Base-by-base conservation (phyloP, 306 rosid species). In the Quercus mongolica region DNA sequence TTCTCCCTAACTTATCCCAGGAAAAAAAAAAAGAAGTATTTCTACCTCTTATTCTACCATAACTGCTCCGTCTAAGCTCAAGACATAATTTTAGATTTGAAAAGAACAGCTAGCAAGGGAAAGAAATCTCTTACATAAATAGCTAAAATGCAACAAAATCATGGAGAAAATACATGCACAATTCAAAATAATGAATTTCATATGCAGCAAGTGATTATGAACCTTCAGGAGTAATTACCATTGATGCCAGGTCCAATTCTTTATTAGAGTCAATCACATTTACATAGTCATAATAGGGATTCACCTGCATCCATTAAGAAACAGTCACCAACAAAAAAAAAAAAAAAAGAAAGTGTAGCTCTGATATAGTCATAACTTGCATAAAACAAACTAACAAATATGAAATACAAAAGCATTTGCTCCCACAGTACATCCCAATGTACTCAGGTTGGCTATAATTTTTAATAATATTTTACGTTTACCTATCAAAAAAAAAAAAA, bases 181-280 rank as follows among this genome's bases (percentile, higher is more conserved):
- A 33, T 30, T 41, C 55, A 74, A 56, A 68, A 25, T 19, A 2
- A 69, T 49, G 30, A 23, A 30, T 3, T 19, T 56, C 30, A 23
- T 61, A 3, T 6, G 3, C 65, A 18, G 10, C 52, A 2, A 61
- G 49, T 21, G 63, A 57, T 49, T 26, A 38, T 44, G 71, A 54
- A 54, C 68, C 84, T 69, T 81, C 79, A 81, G n/a, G 44, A 38
- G 90, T 14, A 69, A 92, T 91, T 72, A 85, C 91, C 98, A 94
- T 94, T 38, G 95, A 86, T 41, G 94, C 85, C 87, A 91, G 77
- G 81, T 94, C 97, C 86, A 91, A 80, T 78, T 94, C 98, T 80
- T 90, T 94, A 25, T 94, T 95, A 0, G 98, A 94, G 83, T 94
- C 97, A 72, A 94, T 79, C 59, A 88, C 95, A 56, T 91, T 94